Base-by-base conservation (phyloP, 345 rosid genomes). In the Boechera retrofracta region DNA sequence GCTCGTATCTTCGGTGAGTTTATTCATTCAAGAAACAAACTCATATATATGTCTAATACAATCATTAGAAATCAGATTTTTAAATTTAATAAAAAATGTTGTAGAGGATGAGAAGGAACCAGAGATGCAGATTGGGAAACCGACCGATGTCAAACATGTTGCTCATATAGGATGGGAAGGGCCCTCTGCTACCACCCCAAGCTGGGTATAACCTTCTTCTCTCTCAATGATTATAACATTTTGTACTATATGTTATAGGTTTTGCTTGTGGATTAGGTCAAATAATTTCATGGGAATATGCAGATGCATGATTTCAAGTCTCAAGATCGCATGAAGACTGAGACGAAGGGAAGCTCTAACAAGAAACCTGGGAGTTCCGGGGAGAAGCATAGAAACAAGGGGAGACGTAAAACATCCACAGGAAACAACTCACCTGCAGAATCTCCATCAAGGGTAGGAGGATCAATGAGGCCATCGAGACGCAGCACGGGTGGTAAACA, bases 141-240 rank as follows among this genome's bases (percentile, higher is more conserved):
- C 98, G 5, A 94, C 98, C 4, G 97, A 94, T 78, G 98, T 94
- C 65, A 94, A 94, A 85, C 98, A 94, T 71, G 97, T 94, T 13
- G 93, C 98, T 52, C 98, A 94, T 63, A 94, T 94, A 48, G 98
- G 98, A 76, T 88, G 91, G 92, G 98, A 94, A 67, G 94, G 86
- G 5, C 90, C 89, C 6, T 79, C 91, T 28, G 82, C 84, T 18
- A 76, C 76, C 21, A 77, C 85, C 7, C 94, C 91, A 16, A 87
- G 88, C 82, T 87, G 91, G 90, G 94, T 89, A 87, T n/a, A 28
- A 12, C 16, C 48, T 58, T 4, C 5, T 7, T 39, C 35, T 39
- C 51, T 39, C 33, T 24, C 51, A 39, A 38, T 61, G 0, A 28
- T 58, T 52, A 51, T 28, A 13, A 39, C 24, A 32, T 57, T 31